These are phyloP conservation scores for Trichoderma atroviride DNA, from an alignment of 2,329 filamentous ascomycete genomes.

Conservation along the genomic window DNA sequence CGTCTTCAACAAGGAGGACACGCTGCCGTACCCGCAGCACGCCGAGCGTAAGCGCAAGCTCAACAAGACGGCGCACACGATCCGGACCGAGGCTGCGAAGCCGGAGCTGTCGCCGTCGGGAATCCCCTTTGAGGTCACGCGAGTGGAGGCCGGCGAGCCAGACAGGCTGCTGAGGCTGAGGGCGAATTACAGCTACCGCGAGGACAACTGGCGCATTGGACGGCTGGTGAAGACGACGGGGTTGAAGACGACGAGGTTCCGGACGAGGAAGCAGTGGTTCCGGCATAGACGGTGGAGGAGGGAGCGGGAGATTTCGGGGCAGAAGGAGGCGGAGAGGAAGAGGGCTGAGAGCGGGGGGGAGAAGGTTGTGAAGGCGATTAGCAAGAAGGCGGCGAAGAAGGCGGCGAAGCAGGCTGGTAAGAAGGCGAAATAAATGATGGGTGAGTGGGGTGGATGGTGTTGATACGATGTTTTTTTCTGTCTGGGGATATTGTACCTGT, in stretches of 20 bases:
- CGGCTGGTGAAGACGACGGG: conserved; percentile 56
- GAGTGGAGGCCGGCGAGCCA: conserved; percentile 45
- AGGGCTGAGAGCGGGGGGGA: conserved; percentile 40
- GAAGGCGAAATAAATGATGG: conserved; percentile 37
- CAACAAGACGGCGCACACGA: conserved; percentile 65
- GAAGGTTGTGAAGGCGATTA: conserved; percentile 39
- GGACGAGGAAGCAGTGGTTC: conserved; percentile 54
- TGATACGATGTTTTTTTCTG: not conserved
- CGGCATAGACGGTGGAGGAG: conserved; percentile 48
- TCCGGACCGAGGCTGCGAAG: conserved; percentile 43
- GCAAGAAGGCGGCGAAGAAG: conserved; percentile 42
- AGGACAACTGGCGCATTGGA: conserved; percentile 63
- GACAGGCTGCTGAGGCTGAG: conserved; percentile 54
- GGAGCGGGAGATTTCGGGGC: conserved; percentile 47
- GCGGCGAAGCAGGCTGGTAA: conserved; percentile 42
- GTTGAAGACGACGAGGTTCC: conserved; percentile 52
- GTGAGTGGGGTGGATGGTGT: not conserved
- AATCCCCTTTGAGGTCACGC: conserved; percentile 52
- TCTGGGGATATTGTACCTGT: not conserved
- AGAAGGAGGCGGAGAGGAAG: conserved; percentile 44
- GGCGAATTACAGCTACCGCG: conserved; percentile 60
- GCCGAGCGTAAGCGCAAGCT: conserved; percentile 74
- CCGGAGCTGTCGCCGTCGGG: conserved; percentile 53
- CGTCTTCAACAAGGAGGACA: conserved; percentile 79
- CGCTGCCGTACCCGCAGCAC: conserved; percentile 74